Base-by-base conservation (phyloP, 179 eudicot genomes). In the Silene noctiflora region DNA sequence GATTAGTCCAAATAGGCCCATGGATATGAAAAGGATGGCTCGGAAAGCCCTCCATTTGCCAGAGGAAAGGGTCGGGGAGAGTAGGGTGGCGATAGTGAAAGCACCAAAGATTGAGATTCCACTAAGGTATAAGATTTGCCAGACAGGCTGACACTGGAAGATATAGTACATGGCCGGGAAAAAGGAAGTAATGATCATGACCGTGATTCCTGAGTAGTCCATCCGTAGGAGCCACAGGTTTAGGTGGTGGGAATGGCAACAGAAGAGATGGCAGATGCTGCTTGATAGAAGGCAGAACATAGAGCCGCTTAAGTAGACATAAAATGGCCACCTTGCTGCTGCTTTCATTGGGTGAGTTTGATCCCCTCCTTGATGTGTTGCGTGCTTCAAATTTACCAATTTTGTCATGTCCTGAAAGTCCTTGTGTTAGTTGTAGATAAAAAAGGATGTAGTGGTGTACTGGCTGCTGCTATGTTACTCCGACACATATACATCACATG, bases 131-230 rank as follows among this genome's bases (percentile, higher is more conserved):
- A 83, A 17, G 64, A 91, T 35, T 76, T 92, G 98, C 95, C 95
- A 94, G 6, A 76, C 73, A 0, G 97, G 91, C 16, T 84, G 66
- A 42, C 98, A 94, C 25, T 82, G 88, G 90, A 94, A 94, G 77
- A 94, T 91, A 90, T 94, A 94, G 87, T 84, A 92, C n/a, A 94
- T 88, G 1, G 98, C 91, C 0, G 98, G 98, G 87, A 94, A 94
- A 78, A 94, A 94, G 0, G 98, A 94, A 75, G 98, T 87, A 80
- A 94, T 88, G 85, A 94, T 94, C 98, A 94, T 94, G 76, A 84
- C 83, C 0, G 89, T 79, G 14, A 94, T 94, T 7, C 98, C 98
- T 6, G 87, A 87, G 77, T 92, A 94, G 85, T 94, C 98, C 76
- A 94, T 78, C 31, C 90, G 87, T 24, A 89, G 77, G 6, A 94